Evolutionary conservation across 441 rosid species (phyloP), one percentile per base, ranked within the genome.

Genomic region (Hura crepitans): DNA sequence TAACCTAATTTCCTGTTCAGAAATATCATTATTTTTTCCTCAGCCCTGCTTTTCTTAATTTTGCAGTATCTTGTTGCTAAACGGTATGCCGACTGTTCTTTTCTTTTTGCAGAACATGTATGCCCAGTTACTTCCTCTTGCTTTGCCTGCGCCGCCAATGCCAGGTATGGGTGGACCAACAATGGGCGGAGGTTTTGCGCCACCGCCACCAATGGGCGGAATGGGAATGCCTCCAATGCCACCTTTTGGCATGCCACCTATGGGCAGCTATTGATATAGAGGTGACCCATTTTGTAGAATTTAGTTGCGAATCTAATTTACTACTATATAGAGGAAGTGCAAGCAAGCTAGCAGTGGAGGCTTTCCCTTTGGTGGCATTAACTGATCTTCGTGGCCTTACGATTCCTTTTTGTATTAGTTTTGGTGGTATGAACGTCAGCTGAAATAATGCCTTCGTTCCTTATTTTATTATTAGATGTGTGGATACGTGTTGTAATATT

Each of bases 191-290:
- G 87, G 88, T 55, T 87, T 71, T 59, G 88, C 75, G 9, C 89
- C 88, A 25, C 91, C 88, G 61, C 97, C 92, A 56, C 86, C 81
- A 0, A 85, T 92, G 96, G 92, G 89, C 0, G 99, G 89, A 42
- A 85, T 89, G 89, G 97, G 97, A 22, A 90, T 95, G 97, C 96
- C 91, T 20, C 90, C 92, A 1, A 87, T 94, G 99, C 96, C 99
- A 18, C 84, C 98, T 61, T 92, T 73, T 28, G 99, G 99, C 65
- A 90, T 92, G 97, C 97, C 97, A 6, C 86, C 97, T 10, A 93
- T 96, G 99, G 94, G 98, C 43, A 79, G 87, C 77, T 92, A 92
- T 78, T 94, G 79, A 84, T 30, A 9, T 30, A 30, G 42, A 15
- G 27, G 23, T 23, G 31, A 59, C 30, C 49, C 56, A 69, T 75